Percentiles rank a stretch among this genome's conserved stretches.
Conservation (phyloP, 2,329 filamentous ascomycete genomes). For the Trichoderma aggressivum region DNA sequence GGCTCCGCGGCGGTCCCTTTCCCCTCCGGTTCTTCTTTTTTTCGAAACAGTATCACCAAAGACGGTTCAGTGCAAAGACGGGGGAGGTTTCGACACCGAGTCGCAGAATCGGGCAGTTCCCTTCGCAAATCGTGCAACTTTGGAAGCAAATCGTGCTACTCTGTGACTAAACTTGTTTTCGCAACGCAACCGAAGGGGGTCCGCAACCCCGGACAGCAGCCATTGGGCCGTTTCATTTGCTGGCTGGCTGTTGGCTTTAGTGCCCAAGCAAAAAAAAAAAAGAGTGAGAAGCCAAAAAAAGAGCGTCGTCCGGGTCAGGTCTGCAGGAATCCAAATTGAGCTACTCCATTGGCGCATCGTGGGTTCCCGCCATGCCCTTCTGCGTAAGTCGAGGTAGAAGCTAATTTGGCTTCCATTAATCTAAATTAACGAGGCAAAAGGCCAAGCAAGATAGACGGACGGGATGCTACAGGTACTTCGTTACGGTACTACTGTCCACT, state of each 20-base stretch:
- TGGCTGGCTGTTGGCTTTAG: neutral
- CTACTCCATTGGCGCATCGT: neutral
- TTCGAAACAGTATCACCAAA: neutral
- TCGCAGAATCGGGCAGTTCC: neutral
- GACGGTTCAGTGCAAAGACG: neutral
- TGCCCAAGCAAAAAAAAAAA: neutral
- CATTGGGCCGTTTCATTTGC: conserved; percentile 11
- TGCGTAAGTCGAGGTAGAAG: neutral
- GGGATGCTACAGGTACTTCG: neutral
- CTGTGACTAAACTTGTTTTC: conserved; percentile 2
- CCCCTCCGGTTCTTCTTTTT: neutral
- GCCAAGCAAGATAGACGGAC: neutral
- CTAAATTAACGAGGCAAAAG: neutral
- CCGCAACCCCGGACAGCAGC: conserved; percentile 4
- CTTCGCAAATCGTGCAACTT: neutral
- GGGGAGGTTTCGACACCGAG: neutral
- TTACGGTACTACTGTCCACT: neutral
- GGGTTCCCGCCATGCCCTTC: neutral
- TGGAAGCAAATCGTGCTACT: conserved; percentile 2
- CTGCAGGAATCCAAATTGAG: conserved; percentile 6
- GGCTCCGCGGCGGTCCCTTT: neutral
- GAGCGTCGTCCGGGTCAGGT: neutral
- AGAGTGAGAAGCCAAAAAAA: neutral
- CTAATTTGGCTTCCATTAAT: neutral
- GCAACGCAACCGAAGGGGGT: conserved; percentile 11